Evolutionary conservation across 2,329 filamentous ascomycete species (phyloP).

Genomic region (Thielaviopsis musarum): DNA sequence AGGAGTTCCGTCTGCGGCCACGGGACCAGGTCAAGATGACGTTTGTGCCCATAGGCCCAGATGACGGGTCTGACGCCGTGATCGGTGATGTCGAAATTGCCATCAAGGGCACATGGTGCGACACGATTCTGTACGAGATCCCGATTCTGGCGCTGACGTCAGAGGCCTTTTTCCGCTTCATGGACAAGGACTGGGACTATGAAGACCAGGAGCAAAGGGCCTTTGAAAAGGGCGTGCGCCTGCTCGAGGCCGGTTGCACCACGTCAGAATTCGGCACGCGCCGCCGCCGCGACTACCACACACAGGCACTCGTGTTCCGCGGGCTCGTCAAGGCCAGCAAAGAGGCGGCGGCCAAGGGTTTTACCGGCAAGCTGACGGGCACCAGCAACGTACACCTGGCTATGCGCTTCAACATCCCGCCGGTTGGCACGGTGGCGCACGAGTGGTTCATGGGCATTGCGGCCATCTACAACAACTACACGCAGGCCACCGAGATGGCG

Average conservation of each 20-base stretch:
- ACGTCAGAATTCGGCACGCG: slow-evolving; percentile 92
- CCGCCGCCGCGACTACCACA: slow-evolving; percentile 81
- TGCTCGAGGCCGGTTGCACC: slow-evolving; percentile 69
- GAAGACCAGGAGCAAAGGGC: slow-evolving; percentile 74
- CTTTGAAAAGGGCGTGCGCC: slow-evolving; percentile 57
- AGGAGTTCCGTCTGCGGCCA: slow-evolving; percentile 65
- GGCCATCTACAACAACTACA: slow-evolving; percentile 75
- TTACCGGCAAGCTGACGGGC: slow-evolving; percentile 59
- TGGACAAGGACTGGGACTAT: slow-evolving; percentile 84
- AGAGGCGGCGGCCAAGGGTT: slow-evolving; percentile 46
- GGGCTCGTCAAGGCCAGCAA: slow-evolving; percentile 67
- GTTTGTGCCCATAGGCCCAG: slow-evolving; percentile 39
- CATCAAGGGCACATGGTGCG: slow-evolving; percentile 72
- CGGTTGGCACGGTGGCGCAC: slow-evolving; percentile 79
- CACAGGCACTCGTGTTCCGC: slow-evolving; percentile 78
- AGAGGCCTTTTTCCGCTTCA: slow-evolving; percentile 94
- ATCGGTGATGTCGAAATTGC: slow-evolving; percentile 61
- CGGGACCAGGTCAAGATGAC: slow-evolving; percentile 59
- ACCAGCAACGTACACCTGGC: slow-evolving; percentile 96
- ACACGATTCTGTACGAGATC: slow-evolving; percentile 96
- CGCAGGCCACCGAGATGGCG: slow-evolving; percentile 66
- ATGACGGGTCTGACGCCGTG: slow-evolving; percentile 47
- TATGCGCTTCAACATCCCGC: slow-evolving; percentile 73
- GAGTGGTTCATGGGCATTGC: slow-evolving; percentile 99
- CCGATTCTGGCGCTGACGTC: slow-evolving; percentile 81